Conservation (phyloP, 139 green algal genomes). For the Auxenochlorella pyrenoidosa region DNA sequence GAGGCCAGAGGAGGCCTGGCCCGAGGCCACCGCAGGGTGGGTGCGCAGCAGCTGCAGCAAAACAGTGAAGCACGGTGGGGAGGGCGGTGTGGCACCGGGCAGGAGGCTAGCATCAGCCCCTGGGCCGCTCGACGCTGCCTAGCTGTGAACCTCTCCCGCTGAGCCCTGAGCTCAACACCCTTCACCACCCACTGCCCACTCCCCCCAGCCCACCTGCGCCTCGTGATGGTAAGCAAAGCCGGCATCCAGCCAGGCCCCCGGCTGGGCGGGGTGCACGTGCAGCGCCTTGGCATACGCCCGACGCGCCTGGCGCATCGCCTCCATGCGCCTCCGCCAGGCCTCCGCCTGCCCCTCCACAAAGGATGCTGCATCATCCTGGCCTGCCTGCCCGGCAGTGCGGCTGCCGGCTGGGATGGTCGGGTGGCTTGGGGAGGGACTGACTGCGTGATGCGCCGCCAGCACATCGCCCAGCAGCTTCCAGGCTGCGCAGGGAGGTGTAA, state of each 20-base stretch:
- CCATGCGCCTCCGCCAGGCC: slow-evolving; percentile 46
- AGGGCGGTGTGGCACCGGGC: no score
- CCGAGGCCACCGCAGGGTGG: slow-evolving; percentile 28
- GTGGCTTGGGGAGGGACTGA: slow-evolving; percentile 40
- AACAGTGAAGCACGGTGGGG: background rate
- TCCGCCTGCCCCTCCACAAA: background rate
- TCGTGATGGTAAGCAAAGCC: slow-evolving; percentile 52
- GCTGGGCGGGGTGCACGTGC: slow-evolving; percentile 58
- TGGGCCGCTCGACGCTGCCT: no score
- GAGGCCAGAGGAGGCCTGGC: background rate
- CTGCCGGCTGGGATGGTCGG: background rate
- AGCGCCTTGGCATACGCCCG: slow-evolving; percentile 70
- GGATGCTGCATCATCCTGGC: background rate
- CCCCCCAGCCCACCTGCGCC: slow-evolving; percentile 9
- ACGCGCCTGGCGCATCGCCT: slow-evolving; percentile 46
- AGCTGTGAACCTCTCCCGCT: background rate
- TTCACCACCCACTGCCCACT: background rate
- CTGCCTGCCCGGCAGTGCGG: no score
- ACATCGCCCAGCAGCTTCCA: slow-evolving; percentile 84
- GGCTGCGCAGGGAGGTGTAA: slow-evolving; percentile 12
- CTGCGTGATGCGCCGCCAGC: slow-evolving; percentile 62
- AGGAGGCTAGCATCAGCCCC: no score
- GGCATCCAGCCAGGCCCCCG: slow-evolving; percentile 66
- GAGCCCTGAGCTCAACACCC: background rate
- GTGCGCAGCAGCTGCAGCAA: slow-evolving; percentile 50